phyloP scores from a whole-genome alignment of 495 filamentous ascomycete species.

The Rhizodiscina lignyota region DNA sequence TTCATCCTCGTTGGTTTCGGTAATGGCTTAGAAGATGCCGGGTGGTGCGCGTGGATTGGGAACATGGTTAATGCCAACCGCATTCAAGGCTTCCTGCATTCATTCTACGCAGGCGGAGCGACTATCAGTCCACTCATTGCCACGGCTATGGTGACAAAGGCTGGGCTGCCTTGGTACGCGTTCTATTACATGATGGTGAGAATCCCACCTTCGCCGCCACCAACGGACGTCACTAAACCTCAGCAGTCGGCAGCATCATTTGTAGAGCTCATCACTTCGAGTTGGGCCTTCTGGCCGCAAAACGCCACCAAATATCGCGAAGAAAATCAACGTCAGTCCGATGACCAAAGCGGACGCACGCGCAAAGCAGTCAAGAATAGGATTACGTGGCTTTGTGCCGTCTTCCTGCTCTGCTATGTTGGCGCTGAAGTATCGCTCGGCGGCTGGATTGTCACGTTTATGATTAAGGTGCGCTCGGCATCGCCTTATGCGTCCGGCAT shows the following conservation, averaged over 20 bases:
- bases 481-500: conserved; percentile 39
- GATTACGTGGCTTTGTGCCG: conserved; percentile 59
- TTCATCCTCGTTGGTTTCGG: conserved; percentile 44
- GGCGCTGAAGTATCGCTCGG: conserved; percentile 75
- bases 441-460: conserved; percentile 52
- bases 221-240: no score
- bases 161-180: conserved; percentile 32
- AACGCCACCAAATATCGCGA: no score
- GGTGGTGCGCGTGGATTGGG: conserved; percentile 50
- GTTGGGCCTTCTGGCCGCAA: no score
- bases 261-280: no score
- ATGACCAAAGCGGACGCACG: no score
- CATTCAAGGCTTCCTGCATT: conserved; percentile 40
- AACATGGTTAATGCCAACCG: conserved; percentile 46
- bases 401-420: conserved; percentile 68
- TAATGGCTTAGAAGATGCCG: conserved; percentile 46
- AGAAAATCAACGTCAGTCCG: no score
- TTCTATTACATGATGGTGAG: conserved; percentile 45
- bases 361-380: no score
- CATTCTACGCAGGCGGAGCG: conserved; percentile 39
- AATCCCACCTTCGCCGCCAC: background rate
- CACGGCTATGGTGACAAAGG: conserved; percentile 36
- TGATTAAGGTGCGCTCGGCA: conserved; percentile 41
- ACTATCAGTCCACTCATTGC: conserved; percentile 39
- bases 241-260: no score